Evolutionary conservation across 148 eudicot species (phyloP), one percentile per base, ranked within the genome.

Genomic region (Rhododendron molle): DNA sequence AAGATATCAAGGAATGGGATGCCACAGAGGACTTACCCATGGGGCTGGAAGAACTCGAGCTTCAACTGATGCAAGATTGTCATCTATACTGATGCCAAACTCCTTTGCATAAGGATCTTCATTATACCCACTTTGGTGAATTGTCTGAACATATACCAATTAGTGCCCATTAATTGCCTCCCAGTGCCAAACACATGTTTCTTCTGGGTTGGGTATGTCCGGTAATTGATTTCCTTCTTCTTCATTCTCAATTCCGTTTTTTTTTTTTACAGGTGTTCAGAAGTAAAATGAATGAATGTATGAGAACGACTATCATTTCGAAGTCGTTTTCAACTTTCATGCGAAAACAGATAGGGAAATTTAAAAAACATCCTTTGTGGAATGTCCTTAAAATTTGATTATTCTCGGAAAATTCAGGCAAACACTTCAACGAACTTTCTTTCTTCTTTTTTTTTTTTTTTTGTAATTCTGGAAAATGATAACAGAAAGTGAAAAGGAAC

Each of bases 11-110:
- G 4, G n/a, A 81, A 60, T 60, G 23, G 74, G 23, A 81, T 81
- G 72, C 23, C 14, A 9, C 11, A 46, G 60, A 26, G 52, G 74
- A 38, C 52, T 36, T 88, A 94, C 97, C 97, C 97, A 92, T 14
- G 97, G 97, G 83, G 95, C 91, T 72, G 97, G 95, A 87, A 94
- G 93, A 85, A 94, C 92, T 80, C 97, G 91, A 78, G 97, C 97
- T 82, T 94, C 95, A 54, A 94, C 94, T 15, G 95, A 85, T 2
- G 97, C 89, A 78, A 91, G 91, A 83, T 93, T 91, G 74, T 93
- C 91, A 85, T 91, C 94, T 72, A 94, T 91, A 81, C 54, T 90
- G 77, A 94, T 88, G 62, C 95, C 97, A 23, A 94, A 94, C 91
- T 94, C 97, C 84, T 91, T 88, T n/a, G 92, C 91, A 78, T 89